Base-by-base conservation (phyloP, 805 yeast genomes). In the Saccharomyces mikatae region DNA sequence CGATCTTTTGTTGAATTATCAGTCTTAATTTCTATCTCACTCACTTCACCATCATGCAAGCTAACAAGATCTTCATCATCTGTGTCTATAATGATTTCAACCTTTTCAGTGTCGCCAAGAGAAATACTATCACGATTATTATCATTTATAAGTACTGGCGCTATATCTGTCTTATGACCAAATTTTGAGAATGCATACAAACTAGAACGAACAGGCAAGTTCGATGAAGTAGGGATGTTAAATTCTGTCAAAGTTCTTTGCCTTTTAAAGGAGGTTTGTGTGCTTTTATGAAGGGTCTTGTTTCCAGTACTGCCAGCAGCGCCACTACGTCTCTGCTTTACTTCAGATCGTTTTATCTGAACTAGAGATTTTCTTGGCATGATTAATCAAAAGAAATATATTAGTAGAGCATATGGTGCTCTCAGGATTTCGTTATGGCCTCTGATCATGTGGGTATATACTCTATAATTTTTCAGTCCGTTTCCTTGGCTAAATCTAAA, bases 201-300 rank as follows among this genome's bases (percentile, higher is more conserved):
- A 22, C 2, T 41, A 9, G 44, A 36, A 8, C 44, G 44, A 10
- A 49, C 53, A 27, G 55, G 53, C 17, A 58, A 41, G 24, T 58
- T 24, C 14, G 59, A 44, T 2, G 63, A 47, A 1, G 63, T 62
- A 3, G 68, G 66, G 26, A 64, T 61, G 52, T 62, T 60, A 46
- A 59, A 66, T 32, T 66, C 69, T 31, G 56, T 60, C 48, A 67
- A 50, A 27, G 57, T 62, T 41, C 64, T 49, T 53, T 67, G 71
- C 47, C 61, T 64, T 53, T 64, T 36, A 13, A 9, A n/a, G 24
- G 44, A 36, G 6, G 24, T 8, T 6, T 36, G 44, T 36, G 44
- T 17, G 11, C 5, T 36, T 17, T 17, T 17, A 36, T 36, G 44
- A 36, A 5, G 24, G 44, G 41, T 44, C 29, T 36, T 44, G 10